Evolutionary conservation across 495 filamentous ascomycete genomes (phyloP), one percentile per base, ranked within the genome.

Genomic region (Alectoria sarmentosa): DNA sequence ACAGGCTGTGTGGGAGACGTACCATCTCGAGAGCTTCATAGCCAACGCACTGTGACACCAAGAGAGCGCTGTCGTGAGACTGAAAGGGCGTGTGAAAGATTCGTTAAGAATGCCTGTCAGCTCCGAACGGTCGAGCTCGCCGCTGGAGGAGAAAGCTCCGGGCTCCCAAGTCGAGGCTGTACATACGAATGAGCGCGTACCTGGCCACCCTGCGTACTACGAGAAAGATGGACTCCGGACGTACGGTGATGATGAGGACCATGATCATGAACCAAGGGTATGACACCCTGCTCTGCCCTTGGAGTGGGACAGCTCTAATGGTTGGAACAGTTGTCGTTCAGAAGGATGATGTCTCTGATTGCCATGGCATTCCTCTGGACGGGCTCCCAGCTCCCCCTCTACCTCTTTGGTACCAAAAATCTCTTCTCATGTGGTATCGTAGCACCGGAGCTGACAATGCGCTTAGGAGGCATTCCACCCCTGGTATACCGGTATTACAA

Each of bases 291-390:
- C 14, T 38, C 30, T 42, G 46, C 11, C 13, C 14, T 41, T 23
- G 28, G 21, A 32, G 13, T 1, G 3, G 23, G 8, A 58, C 21
- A 17, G 23, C 38, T 21, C 61, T 28, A 14, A 41, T 21, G 15
- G 13, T 32, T 17, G 23, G 23, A 28, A 39, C 62, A 86, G 82
- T 84, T 88, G 81, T 80, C 81, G 30, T 78, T 81, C 48, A 77
- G 73, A 34, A 76, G 82, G 14, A 77, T 86, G 69, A 82, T 86
- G 80, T 78, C 83, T 41, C 79, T 88, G 59, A 70, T 81, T 19
- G 80, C 84, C 46, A 86, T 88, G 84, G 83, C 83, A 13, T 86
- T 88, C 64, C 72, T 88, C 39, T 87, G 83, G 84, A 85, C 83
- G 62, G 84, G 83, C 41, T 85, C 82, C 66, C 84, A 87, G 66